These are phyloP conservation scores for Chaetomiaceae sp. DNA, from an alignment of 2,329 filamentous ascomycete genomes.

Conservation along the genomic window DNA sequence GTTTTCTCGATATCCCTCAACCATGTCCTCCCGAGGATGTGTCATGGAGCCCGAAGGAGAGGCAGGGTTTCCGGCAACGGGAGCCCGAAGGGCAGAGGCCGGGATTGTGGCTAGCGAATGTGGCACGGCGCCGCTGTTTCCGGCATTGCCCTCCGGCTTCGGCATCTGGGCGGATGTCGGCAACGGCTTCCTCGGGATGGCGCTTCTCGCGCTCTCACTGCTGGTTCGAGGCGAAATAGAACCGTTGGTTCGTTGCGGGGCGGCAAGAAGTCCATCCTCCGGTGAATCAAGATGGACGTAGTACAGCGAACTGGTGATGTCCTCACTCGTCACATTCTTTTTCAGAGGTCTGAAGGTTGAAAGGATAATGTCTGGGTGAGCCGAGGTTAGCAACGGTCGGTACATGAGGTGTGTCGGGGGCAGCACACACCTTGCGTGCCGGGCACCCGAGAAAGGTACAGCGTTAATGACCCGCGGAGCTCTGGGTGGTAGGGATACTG, in stretches of 20 bases:
- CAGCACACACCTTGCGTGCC: conserved; percentile 70
- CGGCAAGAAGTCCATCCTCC: conserved; percentile 45
- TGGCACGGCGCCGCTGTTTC: background rate
- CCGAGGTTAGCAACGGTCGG: conserved; percentile 15
- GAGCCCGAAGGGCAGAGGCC: background rate
- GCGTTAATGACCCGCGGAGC: conserved; percentile 65
- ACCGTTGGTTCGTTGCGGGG: conserved; percentile 28
- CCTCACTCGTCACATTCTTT: conserved; percentile 83
- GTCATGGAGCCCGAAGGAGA: background rate
- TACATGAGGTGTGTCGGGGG: background rate
- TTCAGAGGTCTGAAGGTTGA: conserved; percentile 83
- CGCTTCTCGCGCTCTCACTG: conserved; percentile 39
- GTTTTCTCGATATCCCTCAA: conserved; percentile 20
- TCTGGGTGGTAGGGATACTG: conserved; percentile 76
- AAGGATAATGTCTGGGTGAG: conserved; percentile 72
- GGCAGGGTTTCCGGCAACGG: background rate
- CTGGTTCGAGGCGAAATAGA: conserved; percentile 38
- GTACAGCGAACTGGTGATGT: conserved; percentile 84
- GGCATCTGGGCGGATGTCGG: conserved; percentile 32
- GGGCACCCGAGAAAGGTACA: conserved; percentile 92
- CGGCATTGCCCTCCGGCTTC: conserved; percentile 5
- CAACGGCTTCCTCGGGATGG: conserved; percentile 51
- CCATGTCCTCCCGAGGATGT: background rate
- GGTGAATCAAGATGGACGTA: conserved; percentile 76
- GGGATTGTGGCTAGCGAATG: background rate